phyloP scores from a whole-genome alignment of 2,329 filamentous ascomycete genomes.

The Dactylellina haptotyla region DNA sequence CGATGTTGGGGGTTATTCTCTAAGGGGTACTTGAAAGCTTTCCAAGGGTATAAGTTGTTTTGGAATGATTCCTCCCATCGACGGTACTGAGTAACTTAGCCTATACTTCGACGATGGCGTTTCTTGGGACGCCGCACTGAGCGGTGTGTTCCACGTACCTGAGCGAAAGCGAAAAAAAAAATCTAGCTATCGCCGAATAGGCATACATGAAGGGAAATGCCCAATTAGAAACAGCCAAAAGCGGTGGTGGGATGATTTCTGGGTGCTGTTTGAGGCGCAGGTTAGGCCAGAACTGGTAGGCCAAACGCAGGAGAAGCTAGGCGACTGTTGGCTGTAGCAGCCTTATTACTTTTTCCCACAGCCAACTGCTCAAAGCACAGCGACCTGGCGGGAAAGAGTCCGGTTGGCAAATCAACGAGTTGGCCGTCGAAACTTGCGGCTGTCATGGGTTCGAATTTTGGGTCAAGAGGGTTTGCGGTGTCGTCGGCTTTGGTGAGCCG shows the following conservation, averaged over 20 bases:
- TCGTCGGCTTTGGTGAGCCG: constrained; percentile 35
- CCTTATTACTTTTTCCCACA: constrained; percentile 17
- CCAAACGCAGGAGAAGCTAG: constrained; percentile 44
- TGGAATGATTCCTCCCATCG: constrained; percentile 29
- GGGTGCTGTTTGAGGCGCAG: constrained; percentile 26
- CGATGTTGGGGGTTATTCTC: constrained; percentile 27
- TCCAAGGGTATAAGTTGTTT: constrained; percentile 1
- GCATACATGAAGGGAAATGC: constrained; percentile 26
- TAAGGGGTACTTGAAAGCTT: constrained; percentile 20
- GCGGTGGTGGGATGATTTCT: constrained; percentile 48
- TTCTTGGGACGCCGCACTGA: constrained; percentile 33
- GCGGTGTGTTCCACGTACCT: neutral
- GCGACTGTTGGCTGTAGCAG: constrained; percentile 34
- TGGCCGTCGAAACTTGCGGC: constrained; percentile 50
- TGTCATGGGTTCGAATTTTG: constrained; percentile 49
- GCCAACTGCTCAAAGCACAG: neutral
- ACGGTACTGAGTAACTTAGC: constrained; percentile 49
- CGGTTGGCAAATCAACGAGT: constrained; percentile 34
- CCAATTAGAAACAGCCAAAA: constrained; percentile 33
- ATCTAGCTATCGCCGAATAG: constrained; percentile 52
- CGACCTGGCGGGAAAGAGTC: constrained; percentile 3
- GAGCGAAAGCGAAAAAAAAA: neutral
- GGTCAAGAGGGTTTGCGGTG: constrained; percentile 34
- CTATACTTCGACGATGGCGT: constrained; percentile 34
- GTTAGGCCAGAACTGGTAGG: constrained; percentile 47